Evolutionary conservation across 202 grass and related monocot species (phyloP).

Genomic region (Dendrocalamus latiflorus): DNA sequence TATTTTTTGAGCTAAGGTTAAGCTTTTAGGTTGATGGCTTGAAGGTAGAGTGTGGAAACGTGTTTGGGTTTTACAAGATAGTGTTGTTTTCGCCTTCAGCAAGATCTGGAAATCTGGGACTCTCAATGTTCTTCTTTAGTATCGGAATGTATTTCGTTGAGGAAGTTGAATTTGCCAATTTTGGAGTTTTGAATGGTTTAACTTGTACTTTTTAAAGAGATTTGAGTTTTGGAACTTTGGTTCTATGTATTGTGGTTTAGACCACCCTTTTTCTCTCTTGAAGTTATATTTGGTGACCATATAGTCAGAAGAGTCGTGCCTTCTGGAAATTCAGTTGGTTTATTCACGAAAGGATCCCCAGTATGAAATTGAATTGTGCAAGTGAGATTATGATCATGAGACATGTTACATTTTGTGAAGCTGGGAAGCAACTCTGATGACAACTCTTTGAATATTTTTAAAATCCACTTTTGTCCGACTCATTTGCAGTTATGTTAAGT

Average conservation of each 20-base stretch:
- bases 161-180: neutral
- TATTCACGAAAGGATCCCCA: neutral
- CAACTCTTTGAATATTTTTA: neutral
- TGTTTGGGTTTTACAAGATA: neutral
- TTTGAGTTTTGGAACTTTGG: neutral
- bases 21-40: neutral
- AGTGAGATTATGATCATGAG: neutral
- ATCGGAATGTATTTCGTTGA: neutral
- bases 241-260: neutral
- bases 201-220: neutral
- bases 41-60: neutral
- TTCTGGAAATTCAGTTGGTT: neutral
- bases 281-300: neutral
- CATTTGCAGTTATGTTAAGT: neutral
- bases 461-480: neutral
- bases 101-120: neutral
- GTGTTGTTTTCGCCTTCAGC: neutral
- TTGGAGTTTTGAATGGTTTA: neutral
- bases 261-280: neutral
- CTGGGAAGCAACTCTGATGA: neutral
- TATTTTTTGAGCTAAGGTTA: neutral
- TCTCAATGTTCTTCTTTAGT: neutral
- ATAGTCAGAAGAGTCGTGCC: neutral
- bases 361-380: neutral
- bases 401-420: constrained; percentile 13